Percentiles rank a stretch among this genome's conserved stretches.
Evolutionary conservation across 345 rosid genomes (phyloP).

Genomic region (Gossypium bickii): DNA sequence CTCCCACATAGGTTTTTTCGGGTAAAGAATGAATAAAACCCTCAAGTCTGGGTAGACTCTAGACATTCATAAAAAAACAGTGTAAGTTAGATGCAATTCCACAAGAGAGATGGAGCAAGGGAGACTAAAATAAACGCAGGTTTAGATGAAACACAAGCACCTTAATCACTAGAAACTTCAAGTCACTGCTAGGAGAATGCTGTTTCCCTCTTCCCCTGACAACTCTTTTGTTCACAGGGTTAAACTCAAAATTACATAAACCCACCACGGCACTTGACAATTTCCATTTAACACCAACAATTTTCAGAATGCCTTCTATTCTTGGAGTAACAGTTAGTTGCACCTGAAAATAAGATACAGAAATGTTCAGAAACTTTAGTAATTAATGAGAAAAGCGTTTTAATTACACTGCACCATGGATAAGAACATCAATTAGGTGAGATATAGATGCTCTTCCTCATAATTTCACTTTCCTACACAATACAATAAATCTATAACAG

Average conservation of each 20-base stretch:
- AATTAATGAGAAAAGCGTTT: background rate
- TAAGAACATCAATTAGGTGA: conserved; percentile 15
- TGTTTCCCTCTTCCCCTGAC: conserved; percentile 50
- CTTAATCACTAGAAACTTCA: conserved; percentile 84
- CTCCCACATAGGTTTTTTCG: conserved; percentile 68
- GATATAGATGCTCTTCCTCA: background rate
- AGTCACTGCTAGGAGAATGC: conserved; percentile 43
- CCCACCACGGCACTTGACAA: conserved; percentile 75
- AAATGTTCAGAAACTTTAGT: background rate
- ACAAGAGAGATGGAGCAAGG: background rate
- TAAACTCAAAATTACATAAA: conserved; percentile 52
- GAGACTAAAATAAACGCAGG: background rate
- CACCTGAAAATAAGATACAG: conserved; percentile 45
- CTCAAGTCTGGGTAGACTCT: conserved; percentile 89
- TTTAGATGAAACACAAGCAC: conserved; percentile 30
- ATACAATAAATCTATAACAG: background rate
- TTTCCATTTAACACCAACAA: conserved; percentile 91
- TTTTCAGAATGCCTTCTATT: conserved; percentile 77
- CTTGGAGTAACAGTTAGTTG: conserved; percentile 78
- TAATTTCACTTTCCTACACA: background rate
- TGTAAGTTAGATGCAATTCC: background rate
- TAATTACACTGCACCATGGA: conserved; percentile 6
- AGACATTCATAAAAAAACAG: conserved; percentile 19
- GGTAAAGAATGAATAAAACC: conserved; percentile 63
- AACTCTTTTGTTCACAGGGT: conserved; percentile 44